Conservation (phyloP, 768 basidiomycete species). For the Asterophora parasitica region DNA sequence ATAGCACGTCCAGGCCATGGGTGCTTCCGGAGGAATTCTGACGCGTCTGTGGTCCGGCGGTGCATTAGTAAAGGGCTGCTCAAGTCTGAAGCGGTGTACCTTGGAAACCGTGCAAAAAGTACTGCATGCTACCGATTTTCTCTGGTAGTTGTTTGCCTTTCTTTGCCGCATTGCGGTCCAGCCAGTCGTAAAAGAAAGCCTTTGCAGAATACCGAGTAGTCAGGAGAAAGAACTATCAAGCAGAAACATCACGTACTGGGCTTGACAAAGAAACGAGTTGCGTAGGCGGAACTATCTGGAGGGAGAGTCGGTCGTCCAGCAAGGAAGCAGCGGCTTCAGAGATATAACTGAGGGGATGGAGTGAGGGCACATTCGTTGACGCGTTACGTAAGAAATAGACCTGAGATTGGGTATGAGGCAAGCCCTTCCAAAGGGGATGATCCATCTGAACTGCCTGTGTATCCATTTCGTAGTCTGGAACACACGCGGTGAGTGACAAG, state of each 20-base stretch:
- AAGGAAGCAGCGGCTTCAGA: slow-evolving; percentile 87
- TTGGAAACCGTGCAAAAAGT: slow-evolving; percentile 79
- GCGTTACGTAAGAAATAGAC: slow-evolving; percentile 30
- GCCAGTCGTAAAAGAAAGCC: slow-evolving; percentile 93
- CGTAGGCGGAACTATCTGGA: slow-evolving; percentile 84
- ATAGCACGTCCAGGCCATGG: slow-evolving; percentile 87
- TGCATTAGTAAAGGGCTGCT: background rate
- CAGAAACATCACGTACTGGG: slow-evolving; percentile 38
- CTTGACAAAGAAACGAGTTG: slow-evolving; percentile 80
- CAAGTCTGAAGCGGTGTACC: slow-evolving; percentile 33
- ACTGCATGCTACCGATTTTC: slow-evolving; percentile 90
- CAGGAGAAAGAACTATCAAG: background rate
- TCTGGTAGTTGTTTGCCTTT: slow-evolving; percentile 81
- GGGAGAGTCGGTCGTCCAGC: slow-evolving; percentile 65
- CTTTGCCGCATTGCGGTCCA: slow-evolving; percentile 76
- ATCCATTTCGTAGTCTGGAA: slow-evolving; percentile 83
- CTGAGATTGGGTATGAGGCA: slow-evolving; percentile 89
- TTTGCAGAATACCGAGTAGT: slow-evolving; percentile 21
- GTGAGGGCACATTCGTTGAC: background rate
- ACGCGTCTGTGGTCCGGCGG: slow-evolving; percentile 53
- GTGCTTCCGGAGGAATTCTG: slow-evolving; percentile 79
- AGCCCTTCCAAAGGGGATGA: slow-evolving; percentile 85
- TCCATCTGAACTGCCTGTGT: slow-evolving; percentile 83
- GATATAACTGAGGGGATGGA: slow-evolving; percentile 56
- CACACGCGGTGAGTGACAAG: background rate